Percentiles rank a stretch among this genome's conserved stretches.
Conservation (phyloP, 495 filamentous ascomycete genomes). For the Podospora conica region DNA sequence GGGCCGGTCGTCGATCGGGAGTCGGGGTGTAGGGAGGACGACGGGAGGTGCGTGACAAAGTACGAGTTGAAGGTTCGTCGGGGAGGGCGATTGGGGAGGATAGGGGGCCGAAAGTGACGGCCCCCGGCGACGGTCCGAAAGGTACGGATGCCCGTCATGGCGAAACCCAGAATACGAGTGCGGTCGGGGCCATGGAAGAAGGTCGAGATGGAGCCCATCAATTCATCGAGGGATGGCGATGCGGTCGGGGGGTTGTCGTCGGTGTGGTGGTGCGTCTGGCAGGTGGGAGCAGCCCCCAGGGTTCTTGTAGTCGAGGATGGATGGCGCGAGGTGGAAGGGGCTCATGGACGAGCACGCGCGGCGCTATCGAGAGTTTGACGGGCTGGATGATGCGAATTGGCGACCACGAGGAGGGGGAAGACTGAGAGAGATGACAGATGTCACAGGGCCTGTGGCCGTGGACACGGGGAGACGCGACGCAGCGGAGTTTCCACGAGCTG, state of each 20-base stretch:
- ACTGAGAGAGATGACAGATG: not conserved
- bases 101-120: slow-evolving; percentile 14
- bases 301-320: not conserved
- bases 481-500: too few relatives aligned
- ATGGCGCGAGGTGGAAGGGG: slow-evolving; percentile 9
- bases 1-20: slow-evolving; percentile 54
- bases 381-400: not conserved
- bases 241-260: not conserved
- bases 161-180: not conserved
- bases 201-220: slow-evolving; percentile 42
- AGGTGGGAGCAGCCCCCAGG: slow-evolving; percentile 1
- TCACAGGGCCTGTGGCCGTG: slow-evolving; percentile 11
- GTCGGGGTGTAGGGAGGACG: slow-evolving; percentile 88
- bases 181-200: slow-evolving; percentile 34
- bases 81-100: slow-evolving; percentile 14
- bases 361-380: not conserved
- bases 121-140: slow-evolving; percentile 15
- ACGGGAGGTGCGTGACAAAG: slow-evolving; percentile 92
- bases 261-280: not conserved
- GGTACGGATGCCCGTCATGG: slow-evolving; percentile 12
- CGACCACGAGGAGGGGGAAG: not conserved
- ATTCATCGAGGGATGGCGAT: slow-evolving; percentile 29
- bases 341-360: slow-evolving; percentile 8
- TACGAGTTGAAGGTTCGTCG: slow-evolving; percentile 82
- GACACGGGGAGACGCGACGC: slow-evolving; percentile 1